A percentile compares a stretch with the other conserved stretches of the same genome.
Evolutionary conservation across 164 flowering plant species (phyloP).

Genomic region (Berberis thunbergii): DNA sequence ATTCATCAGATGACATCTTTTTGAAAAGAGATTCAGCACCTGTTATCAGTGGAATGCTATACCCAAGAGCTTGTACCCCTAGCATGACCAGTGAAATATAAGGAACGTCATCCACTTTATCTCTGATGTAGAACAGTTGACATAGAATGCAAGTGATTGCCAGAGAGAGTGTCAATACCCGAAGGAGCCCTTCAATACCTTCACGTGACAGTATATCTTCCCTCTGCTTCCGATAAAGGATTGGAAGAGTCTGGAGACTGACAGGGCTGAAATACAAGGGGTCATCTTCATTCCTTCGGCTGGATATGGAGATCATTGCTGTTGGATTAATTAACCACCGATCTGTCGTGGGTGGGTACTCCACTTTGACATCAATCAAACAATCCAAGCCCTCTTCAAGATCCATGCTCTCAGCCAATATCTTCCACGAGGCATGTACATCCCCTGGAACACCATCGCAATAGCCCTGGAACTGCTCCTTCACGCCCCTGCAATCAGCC

Average conservation of each 20-base stretch:
- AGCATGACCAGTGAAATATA: conserved; percentile 75
- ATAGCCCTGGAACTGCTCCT: too few relatives aligned
- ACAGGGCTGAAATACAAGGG: conserved; percentile 50
- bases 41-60: conserved; percentile 64
- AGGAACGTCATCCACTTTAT: conserved; percentile 52
- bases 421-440: conserved; percentile 55
- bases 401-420: conserved; percentile 55
- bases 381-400: conserved; percentile 87
- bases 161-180: conserved; percentile 58
- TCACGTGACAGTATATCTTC: conserved; percentile 53
- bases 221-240: conserved; percentile 45
- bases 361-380: conserved; percentile 53
- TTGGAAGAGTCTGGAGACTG: conserved; percentile 60
- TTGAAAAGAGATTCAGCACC: conserved; percentile 67
- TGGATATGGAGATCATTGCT: conserved; percentile 60
- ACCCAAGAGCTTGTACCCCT: conserved; percentile 80
- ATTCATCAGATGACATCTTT: conserved; percentile 24
- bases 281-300: conserved; percentile 68
- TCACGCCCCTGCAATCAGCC: conserved; percentile 94
- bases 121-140: conserved; percentile 54
- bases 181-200: conserved; percentile 69
- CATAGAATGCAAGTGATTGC: conserved; percentile 52
- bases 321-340: conserved; percentile 67
- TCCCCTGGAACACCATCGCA: too few relatives aligned
- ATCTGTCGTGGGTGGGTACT: conserved; percentile 75